These are phyloP conservation scores for Paramecium octaurelia DNA, from an alignment of 73 alveolate species.

Conservation along the genomic window DNA sequence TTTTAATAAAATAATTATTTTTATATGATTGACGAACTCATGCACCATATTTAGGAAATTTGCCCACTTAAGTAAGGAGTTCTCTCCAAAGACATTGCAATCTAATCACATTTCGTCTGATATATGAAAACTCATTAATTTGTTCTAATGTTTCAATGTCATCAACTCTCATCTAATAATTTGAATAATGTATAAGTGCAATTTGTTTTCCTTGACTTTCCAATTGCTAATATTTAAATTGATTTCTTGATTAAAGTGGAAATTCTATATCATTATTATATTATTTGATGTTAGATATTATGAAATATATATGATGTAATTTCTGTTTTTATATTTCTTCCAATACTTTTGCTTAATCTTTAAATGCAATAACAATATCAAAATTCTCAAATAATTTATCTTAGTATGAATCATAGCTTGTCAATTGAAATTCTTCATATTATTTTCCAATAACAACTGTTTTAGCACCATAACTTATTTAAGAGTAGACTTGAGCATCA, in stretches of 20 bases:
- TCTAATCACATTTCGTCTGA: background rate
- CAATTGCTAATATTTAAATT: background rate
- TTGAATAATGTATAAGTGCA: background rate
- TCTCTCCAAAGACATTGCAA: conserved; percentile 29
- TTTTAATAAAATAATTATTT: background rate
- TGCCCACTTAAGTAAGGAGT: background rate
- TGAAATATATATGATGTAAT: background rate
- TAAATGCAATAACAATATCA: background rate
- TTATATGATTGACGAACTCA: background rate
- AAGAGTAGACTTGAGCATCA: background rate
- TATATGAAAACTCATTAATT: background rate
- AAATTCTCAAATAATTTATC: background rate
- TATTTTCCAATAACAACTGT: background rate
- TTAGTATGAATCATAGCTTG: background rate
- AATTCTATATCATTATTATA: background rate
- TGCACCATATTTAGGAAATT: conserved; percentile 36
- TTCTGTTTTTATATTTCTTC: background rate
- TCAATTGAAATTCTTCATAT: background rate
- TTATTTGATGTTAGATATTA: background rate
- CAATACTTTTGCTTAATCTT: background rate
- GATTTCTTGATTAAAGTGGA: background rate
- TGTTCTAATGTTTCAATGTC: background rate
- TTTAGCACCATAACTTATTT: conserved; percentile 12
- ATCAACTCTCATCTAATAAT: conserved; percentile 21
- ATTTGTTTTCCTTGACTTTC: background rate